phyloP scores from a whole-genome alignment of 352 stramenopile species.

The Globisporangium spiculum region DNA sequence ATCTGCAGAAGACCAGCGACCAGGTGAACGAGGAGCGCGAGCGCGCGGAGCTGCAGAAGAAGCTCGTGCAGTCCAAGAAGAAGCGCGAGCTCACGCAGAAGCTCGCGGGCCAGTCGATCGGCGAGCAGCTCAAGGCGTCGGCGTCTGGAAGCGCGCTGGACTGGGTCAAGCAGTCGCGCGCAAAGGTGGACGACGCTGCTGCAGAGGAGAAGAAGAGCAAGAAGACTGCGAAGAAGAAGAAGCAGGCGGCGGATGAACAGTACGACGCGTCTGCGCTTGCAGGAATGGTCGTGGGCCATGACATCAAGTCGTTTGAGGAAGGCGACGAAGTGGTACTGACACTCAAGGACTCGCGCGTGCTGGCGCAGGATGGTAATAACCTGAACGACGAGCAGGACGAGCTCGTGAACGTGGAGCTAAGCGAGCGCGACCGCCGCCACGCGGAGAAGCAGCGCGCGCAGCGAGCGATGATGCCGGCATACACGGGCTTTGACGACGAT shows the following conservation, averaged over 20 bases:
- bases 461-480: constrained; percentile 72
- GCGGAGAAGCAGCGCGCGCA: constrained; percentile 43
- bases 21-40: constrained; percentile 50
- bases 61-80: constrained; percentile 59
- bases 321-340: constrained; percentile 93
- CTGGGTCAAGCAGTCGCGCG: constrained; percentile 66
- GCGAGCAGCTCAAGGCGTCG: constrained; percentile 56
- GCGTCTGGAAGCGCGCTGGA: constrained; percentile 40
- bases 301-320: constrained; percentile 81
- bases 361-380: constrained; percentile 79
- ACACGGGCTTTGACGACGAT: constrained; percentile 96
- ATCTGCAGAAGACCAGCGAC: constrained; percentile 59
- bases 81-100: constrained; percentile 75
- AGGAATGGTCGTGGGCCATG: constrained; percentile 90
- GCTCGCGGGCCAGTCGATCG: constrained; percentile 66
- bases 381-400: constrained; percentile 79
- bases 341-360: constrained; percentile 88
- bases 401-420: constrained; percentile 84
- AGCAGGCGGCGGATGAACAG: constrained; percentile 14
- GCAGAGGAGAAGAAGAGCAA: background rate
- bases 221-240: constrained; percentile 14
- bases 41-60: constrained; percentile 47
- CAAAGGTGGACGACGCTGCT: constrained; percentile 16
- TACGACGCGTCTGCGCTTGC: constrained; percentile 80
- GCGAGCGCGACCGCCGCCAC: constrained; percentile 56